These are phyloP conservation scores for Miscanthus lutarioriparius DNA, from an alignment of 176 grass and related monocot genomes.

Conservation along the genomic window DNA sequence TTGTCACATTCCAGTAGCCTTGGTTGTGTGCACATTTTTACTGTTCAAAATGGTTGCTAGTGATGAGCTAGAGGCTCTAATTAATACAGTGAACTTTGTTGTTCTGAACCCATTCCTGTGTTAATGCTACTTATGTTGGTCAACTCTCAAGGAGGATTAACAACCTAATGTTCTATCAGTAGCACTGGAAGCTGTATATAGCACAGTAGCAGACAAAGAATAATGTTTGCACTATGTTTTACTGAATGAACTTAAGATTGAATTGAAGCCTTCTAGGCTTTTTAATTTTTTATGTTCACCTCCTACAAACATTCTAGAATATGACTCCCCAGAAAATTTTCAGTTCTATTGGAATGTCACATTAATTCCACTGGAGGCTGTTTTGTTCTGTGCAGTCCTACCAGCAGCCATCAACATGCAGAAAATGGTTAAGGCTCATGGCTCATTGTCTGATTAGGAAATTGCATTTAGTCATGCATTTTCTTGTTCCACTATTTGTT, in stretches of 20 bases:
- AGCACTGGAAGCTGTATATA: neutral
- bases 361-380: slow-evolving; percentile 26
- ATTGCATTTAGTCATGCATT: neutral
- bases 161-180: neutral
- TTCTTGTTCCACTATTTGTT: neutral
- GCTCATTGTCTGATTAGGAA: slow-evolving; percentile 32
- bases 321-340: neutral
- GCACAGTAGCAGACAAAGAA: neutral
- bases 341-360: neutral
- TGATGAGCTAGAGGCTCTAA: slow-evolving; percentile 7
- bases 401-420: slow-evolving; percentile 28
- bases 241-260: neutral
- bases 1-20: neutral
- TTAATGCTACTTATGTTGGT: neutral
- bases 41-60: neutral
- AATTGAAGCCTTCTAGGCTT: slow-evolving; percentile 22
- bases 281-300: neutral
- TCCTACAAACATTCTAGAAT: neutral
- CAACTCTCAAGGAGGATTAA: neutral
- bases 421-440: slow-evolving; percentile 34
- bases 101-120: neutral
- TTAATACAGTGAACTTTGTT: slow-evolving; percentile 8
- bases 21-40: slow-evolving; percentile 4
- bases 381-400: slow-evolving; percentile 41
- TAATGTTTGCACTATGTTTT: slow-evolving; percentile 12